Conservation (phyloP, 2,329 filamentous ascomycete species). For the Chaetomium sp. region DNA sequence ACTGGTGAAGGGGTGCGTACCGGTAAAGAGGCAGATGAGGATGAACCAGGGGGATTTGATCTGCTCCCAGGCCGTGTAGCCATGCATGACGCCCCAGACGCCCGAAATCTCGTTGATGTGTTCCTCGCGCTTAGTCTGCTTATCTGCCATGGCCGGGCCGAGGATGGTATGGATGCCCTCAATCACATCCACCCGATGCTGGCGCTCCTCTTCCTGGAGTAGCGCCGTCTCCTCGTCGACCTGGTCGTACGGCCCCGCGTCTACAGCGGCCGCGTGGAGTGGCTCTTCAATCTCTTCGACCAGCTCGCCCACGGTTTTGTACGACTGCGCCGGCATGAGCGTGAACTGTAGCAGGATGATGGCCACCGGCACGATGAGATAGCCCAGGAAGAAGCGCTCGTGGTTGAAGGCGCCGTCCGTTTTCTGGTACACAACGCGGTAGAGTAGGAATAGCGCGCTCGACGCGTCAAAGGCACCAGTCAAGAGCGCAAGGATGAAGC, state of each 20-base stretch:
- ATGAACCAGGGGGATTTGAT: constrained; percentile 82
- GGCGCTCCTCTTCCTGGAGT: constrained; percentile 58
- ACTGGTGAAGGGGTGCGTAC: constrained; percentile 42
- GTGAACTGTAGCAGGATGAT: constrained; percentile 69
- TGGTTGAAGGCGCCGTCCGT: constrained; percentile 57
- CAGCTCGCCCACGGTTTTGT: constrained; percentile 84
- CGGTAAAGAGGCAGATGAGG: constrained; percentile 78
- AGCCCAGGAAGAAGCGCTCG: constrained; percentile 69
- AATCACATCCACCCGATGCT: constrained; percentile 63
- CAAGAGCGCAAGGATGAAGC: constrained; percentile 76
- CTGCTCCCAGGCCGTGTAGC: constrained; percentile 69
- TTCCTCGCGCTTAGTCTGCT: constrained; percentile 68
- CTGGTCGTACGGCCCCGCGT: constrained; percentile 50
- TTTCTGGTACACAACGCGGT: constrained; percentile 68
- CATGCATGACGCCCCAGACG: constrained; percentile 86
- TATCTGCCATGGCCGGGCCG: constrained; percentile 61
- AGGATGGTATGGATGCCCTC: constrained; percentile 74
- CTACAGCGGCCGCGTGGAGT: constrained; percentile 36
- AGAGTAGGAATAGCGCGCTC: constrained; percentile 74
- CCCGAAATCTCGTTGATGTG: constrained; percentile 70
- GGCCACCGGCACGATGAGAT: constrained; percentile 68
- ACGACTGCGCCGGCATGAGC: constrained; percentile 73
- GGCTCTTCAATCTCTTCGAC: constrained; percentile 68
- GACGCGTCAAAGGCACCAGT: constrained; percentile 85
- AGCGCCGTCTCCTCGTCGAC: constrained; percentile 60